Percentiles rank a stretch among this genome's conserved stretches.
These are phyloP conservation scores for Forsythia viridissima DNA, from an alignment of 257 asterid genomes.

Conservation along the genomic window DNA sequence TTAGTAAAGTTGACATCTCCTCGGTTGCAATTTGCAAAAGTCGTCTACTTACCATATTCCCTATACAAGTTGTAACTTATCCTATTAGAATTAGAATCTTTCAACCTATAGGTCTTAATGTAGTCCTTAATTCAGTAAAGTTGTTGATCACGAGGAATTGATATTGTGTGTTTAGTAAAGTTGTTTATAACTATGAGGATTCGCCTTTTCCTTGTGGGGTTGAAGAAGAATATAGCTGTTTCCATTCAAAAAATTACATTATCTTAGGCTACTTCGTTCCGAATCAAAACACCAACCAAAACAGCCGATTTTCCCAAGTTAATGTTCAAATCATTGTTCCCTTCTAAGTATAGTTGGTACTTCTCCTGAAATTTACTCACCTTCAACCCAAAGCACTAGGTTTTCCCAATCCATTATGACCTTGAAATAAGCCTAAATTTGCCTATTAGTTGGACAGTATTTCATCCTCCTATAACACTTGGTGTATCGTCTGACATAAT, in stretches of 20 bases:
- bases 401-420: not conserved
- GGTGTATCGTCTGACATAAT: too few species aligned
- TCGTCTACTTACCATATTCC: not conserved
- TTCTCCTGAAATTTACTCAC: not conserved
- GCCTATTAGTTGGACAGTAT: not conserved
- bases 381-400: not conserved
- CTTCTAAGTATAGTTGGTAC: not conserved
- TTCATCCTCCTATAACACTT: not conserved
- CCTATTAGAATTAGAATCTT: too few species aligned
- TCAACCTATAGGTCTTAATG: too few species aligned
- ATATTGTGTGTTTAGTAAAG: too few species aligned
- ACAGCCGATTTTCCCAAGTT: not conserved
- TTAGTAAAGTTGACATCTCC: not conserved
- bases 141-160: too few species aligned
- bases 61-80: too few species aligned
- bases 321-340: not conserved
- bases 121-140: too few species aligned
- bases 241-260: too few species aligned
- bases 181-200: not conserved
- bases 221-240: not conserved
- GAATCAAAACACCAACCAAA: not conserved
- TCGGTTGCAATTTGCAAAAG: not conserved
- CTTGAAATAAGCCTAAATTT: not conserved
- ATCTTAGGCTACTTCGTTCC: not conserved
- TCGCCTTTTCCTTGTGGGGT: not conserved